These are phyloP conservation scores for Pseudozyma hubeiensis DNA, from an alignment of 1,284 basidiomycete genomes.

Conservation along the genomic window DNA sequence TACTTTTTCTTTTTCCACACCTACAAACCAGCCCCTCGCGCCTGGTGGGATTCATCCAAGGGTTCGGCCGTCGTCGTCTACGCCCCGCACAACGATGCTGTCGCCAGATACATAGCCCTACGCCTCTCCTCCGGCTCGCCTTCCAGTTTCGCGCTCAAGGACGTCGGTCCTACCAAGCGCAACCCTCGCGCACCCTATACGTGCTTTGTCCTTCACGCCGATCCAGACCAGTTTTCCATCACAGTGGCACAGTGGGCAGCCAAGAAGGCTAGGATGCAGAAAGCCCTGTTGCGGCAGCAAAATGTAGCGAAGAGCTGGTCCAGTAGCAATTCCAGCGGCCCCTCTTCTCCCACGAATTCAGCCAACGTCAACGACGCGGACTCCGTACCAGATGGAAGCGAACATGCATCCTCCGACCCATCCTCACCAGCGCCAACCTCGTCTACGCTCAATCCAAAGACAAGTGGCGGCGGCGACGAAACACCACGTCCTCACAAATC, in stretches of 20 bases:
- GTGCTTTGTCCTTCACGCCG: constrained; percentile 48
- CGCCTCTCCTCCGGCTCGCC: constrained; percentile 47
- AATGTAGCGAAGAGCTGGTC: constrained; percentile 1
- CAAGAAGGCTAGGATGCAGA: constrained; percentile 47
- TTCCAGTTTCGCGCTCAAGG: constrained; percentile 42
- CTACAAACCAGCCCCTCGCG: constrained; percentile 30
- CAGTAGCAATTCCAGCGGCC: constrained; percentile 20
- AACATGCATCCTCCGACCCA: constrained; percentile 7
- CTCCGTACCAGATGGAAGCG: constrained; percentile 14
- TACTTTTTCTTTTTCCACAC: constrained; percentile 39
- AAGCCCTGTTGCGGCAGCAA: constrained; percentile 27
- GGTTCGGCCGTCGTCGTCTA: constrained; percentile 49
- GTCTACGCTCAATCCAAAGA: not conserved
- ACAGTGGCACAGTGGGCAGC: constrained; percentile 53
- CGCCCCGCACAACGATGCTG: constrained; percentile 46
- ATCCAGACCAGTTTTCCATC: constrained; percentile 45
- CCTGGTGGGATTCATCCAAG: constrained; percentile 46
- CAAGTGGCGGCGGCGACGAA: constrained; percentile 22
- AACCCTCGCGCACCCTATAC: constrained; percentile 47
- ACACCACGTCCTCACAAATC: constrained; percentile 18
- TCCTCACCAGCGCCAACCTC: constrained; percentile 6
- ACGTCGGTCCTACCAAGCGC: constrained; percentile 29
- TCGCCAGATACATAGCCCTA: constrained; percentile 40
- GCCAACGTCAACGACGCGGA: constrained; percentile 15
- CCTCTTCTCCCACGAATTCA: constrained; percentile 26